Evolutionary conservation across 2,329 filamentous ascomycete genomes (phyloP).

Genomic region (Diaporthe sp.): DNA sequence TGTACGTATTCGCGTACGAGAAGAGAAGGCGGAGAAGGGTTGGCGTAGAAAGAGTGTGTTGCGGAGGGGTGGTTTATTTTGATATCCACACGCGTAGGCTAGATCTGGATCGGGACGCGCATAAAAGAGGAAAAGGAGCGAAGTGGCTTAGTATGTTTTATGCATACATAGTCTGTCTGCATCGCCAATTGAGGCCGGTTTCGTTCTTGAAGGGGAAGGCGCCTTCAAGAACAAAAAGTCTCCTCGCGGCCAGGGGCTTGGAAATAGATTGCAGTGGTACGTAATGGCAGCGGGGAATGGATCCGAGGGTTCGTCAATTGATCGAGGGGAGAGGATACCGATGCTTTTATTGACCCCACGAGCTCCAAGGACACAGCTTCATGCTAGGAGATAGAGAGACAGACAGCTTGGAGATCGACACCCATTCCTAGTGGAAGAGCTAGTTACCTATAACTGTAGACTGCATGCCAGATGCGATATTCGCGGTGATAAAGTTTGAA

Average conservation of each 20-base stretch:
- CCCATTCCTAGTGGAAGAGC: slow-evolving; percentile 5
- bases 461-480: slow-evolving; percentile 4
- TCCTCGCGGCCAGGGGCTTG: neutral
- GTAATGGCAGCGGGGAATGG: slow-evolving; percentile 29
- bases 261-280: slow-evolving; percentile 25
- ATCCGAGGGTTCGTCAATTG: slow-evolving; percentile 12
- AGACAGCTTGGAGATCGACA: neutral
- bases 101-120: neutral
- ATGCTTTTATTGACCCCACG: slow-evolving; percentile 23
- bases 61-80: neutral
- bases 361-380: neutral
- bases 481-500: neutral
- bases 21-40: neutral
- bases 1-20: neutral
- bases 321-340: neutral
- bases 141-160: slow-evolving; percentile 12
- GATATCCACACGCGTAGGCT: slow-evolving; percentile 1
- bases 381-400: neutral
- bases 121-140: neutral
- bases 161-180: slow-evolving; percentile 14
- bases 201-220: neutral
- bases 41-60: neutral
- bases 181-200: neutral
- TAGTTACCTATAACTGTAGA: neutral
- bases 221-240: slow-evolving; percentile 10